A percentile compares a stretch with the other conserved stretches of the same genome.
Evolutionary conservation across 352 stramenopile species (phyloP).

Genomic region (Phytopythium chamaehyphon): DNA sequence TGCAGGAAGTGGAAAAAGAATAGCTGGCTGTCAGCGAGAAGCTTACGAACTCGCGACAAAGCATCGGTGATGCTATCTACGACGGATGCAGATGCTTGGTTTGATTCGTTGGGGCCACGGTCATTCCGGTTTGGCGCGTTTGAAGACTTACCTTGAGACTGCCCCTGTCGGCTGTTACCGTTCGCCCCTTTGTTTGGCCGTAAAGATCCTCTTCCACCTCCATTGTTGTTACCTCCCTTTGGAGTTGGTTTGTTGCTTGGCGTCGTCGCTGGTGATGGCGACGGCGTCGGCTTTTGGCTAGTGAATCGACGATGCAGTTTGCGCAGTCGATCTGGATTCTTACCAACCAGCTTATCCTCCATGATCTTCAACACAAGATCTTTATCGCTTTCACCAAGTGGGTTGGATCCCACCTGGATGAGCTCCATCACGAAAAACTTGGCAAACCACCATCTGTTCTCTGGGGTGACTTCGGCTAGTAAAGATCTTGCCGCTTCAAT

Average conservation of each 20-base stretch:
- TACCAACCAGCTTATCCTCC: constrained; percentile 55
- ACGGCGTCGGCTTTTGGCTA: constrained; percentile 29
- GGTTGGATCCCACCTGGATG: constrained; percentile 61
- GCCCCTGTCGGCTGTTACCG: not conserved
- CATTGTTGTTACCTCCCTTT: constrained; percentile 1
- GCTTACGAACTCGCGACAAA: constrained; percentile 26
- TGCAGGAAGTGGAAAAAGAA: constrained; percentile 75
- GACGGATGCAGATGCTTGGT: not conserved
- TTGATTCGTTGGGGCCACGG: not conserved
- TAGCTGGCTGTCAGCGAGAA: constrained; percentile 64
- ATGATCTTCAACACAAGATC: constrained; percentile 73
- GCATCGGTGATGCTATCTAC: constrained; percentile 16
- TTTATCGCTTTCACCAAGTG: constrained; percentile 64
- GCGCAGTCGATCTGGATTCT: constrained; percentile 59
- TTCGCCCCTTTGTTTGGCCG: not conserved
- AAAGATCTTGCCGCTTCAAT: constrained; percentile 25
- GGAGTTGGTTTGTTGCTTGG: constrained; percentile 4
- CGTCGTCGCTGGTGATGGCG: not conserved
- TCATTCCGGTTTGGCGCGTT: not conserved
- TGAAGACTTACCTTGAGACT: not conserved
- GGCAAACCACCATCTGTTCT: constrained; percentile 75
- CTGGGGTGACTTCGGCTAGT: constrained; percentile 33
- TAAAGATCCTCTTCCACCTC: not conserved
- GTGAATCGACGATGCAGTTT: constrained; percentile 73
- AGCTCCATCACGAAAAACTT: constrained; percentile 73